phyloP scores from a whole-genome alignment of 345 rosid species.

The Isatis tinctoria region DNA sequence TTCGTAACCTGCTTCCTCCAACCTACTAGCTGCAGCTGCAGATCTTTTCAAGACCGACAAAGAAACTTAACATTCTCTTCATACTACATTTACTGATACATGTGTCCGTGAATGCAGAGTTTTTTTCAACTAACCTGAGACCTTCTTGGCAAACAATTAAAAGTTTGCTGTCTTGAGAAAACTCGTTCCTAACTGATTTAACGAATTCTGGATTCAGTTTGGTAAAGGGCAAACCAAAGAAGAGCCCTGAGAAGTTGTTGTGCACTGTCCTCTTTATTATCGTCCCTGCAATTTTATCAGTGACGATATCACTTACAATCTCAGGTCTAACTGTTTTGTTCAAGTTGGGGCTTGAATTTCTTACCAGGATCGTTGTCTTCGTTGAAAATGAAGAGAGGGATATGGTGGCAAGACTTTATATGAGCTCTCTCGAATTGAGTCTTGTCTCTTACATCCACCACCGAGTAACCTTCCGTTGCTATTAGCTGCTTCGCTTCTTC shows the following conservation, averaged over 20 bases:
- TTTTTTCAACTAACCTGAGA: slow-evolving; percentile 53
- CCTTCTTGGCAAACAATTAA: slow-evolving; percentile 95
- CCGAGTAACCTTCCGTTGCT: slow-evolving; percentile 53
- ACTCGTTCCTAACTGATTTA: slow-evolving; percentile 49
- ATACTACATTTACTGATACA: background rate
- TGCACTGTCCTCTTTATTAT: slow-evolving; percentile 76
- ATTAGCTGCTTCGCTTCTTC: slow-evolving; percentile 80
- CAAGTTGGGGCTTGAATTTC: background rate
- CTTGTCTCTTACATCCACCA: slow-evolving; percentile 78
- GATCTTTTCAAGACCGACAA: slow-evolving; percentile 52
- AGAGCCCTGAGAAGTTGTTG: slow-evolving; percentile 87
- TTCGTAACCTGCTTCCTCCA: slow-evolving; percentile 72
- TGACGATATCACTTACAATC: background rate
- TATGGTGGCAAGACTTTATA: slow-evolving; percentile 73
- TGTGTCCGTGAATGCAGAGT: slow-evolving; percentile 10
- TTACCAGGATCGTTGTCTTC: slow-evolving; percentile 84
- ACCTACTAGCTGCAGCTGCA: slow-evolving; percentile 68
- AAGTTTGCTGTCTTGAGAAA: slow-evolving; percentile 67
- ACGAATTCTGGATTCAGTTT: slow-evolving; percentile 74
- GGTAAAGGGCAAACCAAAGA: slow-evolving; percentile 84
- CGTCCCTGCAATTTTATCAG: slow-evolving; percentile 48
- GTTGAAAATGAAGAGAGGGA: slow-evolving; percentile 79
- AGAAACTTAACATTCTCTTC: background rate
- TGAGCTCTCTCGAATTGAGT: slow-evolving; percentile 74
- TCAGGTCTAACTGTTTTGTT: background rate